These are phyloP conservation scores for Curvularia spicifera DNA, from an alignment of 2,329 filamentous ascomycete genomes.

Conservation along the genomic window DNA sequence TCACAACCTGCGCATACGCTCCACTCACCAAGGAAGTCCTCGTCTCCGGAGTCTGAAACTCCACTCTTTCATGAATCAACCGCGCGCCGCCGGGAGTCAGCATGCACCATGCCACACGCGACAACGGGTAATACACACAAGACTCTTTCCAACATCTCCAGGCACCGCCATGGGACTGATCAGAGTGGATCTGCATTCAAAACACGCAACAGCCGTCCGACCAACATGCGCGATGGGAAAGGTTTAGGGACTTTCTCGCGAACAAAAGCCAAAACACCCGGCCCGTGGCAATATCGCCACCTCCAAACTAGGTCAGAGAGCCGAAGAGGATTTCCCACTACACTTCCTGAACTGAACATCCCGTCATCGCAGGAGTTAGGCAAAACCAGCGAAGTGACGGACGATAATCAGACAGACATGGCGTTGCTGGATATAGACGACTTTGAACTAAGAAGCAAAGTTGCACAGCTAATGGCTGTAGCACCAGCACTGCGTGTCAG, in stretches of 20 bases:
- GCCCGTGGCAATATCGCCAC: background rate
- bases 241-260: background rate
- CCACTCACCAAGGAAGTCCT: background rate
- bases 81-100: background rate
- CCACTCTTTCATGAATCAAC: background rate
- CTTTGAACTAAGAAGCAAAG: conserved; percentile 19
- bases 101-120: background rate
- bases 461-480: conserved; percentile 27
- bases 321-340: background rate
- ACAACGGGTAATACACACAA: background rate
- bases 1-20: background rate
- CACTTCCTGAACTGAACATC: background rate
- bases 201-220: background rate
- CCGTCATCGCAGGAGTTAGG: background rate
- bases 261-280: background rate
- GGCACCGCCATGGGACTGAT: background rate
- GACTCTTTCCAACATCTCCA: background rate
- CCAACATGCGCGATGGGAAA: conserved; percentile 3
- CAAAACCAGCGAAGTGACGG: background rate
- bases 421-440: conserved; percentile 25
- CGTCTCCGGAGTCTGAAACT: background rate
- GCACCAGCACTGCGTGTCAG: conserved; percentile 24
- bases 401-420: background rate
- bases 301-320: background rate
- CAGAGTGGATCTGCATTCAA: background rate